These are phyloP conservation scores for Bondarzewia mesenterica DNA, from an alignment of 1,284 basidiomycete species.

Conservation along the genomic window DNA sequence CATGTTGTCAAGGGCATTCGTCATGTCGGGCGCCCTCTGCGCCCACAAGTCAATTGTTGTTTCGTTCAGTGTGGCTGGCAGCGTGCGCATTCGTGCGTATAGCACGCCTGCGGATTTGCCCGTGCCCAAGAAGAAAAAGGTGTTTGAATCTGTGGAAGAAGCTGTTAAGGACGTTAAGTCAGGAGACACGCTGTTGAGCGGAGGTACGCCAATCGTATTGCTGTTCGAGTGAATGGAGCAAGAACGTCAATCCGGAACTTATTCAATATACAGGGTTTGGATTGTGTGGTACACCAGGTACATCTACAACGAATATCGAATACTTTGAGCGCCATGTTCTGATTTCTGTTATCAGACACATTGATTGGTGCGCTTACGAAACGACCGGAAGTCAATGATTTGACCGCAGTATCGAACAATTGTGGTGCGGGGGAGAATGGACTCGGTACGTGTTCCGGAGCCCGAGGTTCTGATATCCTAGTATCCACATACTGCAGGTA, in stretches of 20 bases:
- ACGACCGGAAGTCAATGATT: conserved; percentile 60
- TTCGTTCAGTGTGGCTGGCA: too few relatives aligned
- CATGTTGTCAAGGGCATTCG: background rate
- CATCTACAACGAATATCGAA: conserved; percentile 8
- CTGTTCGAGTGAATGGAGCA: background rate
- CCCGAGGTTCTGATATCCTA: background rate
- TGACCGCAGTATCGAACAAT: conserved; percentile 90
- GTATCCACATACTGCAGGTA: conserved; percentile 38
- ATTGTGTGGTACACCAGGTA: conserved; percentile 68
- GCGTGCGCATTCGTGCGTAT: conserved; percentile 12
- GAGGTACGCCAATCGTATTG: conserved; percentile 43
- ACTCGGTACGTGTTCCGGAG: conserved; percentile 48
- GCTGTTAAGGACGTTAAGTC: conserved; percentile 49
- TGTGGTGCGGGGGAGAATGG: conserved; percentile 74
- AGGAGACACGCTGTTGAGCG: conserved; percentile 70
- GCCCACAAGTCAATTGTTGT: background rate
- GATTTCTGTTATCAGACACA: conserved; percentile 45
- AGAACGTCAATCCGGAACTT: background rate
- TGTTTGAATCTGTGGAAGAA: conserved; percentile 46
- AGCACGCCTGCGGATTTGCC: conserved; percentile 19
- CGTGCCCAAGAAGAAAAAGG: conserved; percentile 35
- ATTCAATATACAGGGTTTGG: conserved; percentile 58
- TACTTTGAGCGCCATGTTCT: background rate
- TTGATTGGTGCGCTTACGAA: conserved; percentile 75
- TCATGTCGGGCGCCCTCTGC: background rate